Base-by-base conservation (phyloP, 306 rosid species). In the Heteromeles arbutifolia region DNA sequence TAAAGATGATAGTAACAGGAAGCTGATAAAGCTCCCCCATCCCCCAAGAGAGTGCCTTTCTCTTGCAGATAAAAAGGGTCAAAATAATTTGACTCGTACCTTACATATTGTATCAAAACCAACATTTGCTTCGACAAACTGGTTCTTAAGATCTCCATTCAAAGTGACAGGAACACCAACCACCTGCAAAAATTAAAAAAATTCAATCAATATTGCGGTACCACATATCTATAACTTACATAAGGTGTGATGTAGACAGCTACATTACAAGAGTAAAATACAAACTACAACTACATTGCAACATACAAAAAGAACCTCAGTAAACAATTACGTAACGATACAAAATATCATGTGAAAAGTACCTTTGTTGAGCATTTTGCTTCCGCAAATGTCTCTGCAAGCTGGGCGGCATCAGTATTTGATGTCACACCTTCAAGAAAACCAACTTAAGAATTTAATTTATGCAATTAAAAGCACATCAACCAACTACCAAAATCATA, bases 321-420 rank as follows among this genome's bases (percentile, higher is more conserved):
- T 43, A 10, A 31, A 37, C 4, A 45, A 7, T n/a, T 41, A 41
- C 8, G 17, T 9, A 77, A 28, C 52, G 12, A 41, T 41, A 41
- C 44, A 41, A 10, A 41, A 41, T 41, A 9, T 41, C 44, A 41
- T 41, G 44, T 41, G 44, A 24, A 58, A 58, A 50, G 54, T 73
- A 95, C 99, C 98, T 95, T 95, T 18, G 99, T 95, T 65, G 83
- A 79, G 78, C 99, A 95, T 76, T 95, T 92, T 65, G 96, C 93
- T 73, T 75, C 92, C 34, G 96, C 93, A 84, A 95, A 95, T 74
- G 99, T 95, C 84, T 95, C 99, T 22, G 99, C 97, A 75, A 95
- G 97, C 87, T 95, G 99, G 21, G 99, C 99, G 66, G 99, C 99
- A 84, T 95, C 99, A 0, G 99, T 87, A 86, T 92, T 92, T 67